Base-by-base conservation (phyloP, 306 rosid genomes). In the Hippophae gyantsensis region DNA sequence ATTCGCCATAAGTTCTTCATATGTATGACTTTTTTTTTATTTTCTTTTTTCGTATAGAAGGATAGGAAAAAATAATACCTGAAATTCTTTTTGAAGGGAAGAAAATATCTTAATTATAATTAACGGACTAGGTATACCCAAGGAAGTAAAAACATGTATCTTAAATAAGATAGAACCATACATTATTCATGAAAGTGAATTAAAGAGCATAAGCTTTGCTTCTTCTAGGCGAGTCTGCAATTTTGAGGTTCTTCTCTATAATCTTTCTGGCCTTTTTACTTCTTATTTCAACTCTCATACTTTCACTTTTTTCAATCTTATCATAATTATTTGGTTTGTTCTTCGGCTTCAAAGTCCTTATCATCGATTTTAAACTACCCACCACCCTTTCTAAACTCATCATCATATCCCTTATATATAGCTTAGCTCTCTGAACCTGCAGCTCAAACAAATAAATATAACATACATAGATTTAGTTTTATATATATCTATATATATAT, bases 241-340 rank as follows among this genome's bases (percentile, higher is more conserved):
- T 71, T 64, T 82, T 76, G 70, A 92, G 72, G 38, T 93, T 85
- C 43, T 92, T 61, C 68, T 88, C 82, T 32, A 92, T 86, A 48
- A 92, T 79, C 77, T 85, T 88, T 61, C 77, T 75, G 55, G 99
- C 96, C 57, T 88, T 92, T 50, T 70, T 88, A 81, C 99, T 92
- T 61, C 83, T 74, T 5, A 92, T 92, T 79, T 92, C 98, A 44
- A 87, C 81, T 69, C 98, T 81, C 98, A 92, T 92, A 53, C 98
- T 92, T 7, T 92, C 98, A 63, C 98, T 92, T 83, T 92, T 92
- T 69, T 83, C 99, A 56, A 92, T 70, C 89, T 88, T 85, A 70
- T 88, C 81, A 45, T 92, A 90, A 23, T 32, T 32, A 32, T 32
- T 4, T 32, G 77, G 66, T 11, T 86, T 87, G 84, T 83, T 87